Base-by-base conservation (phyloP, 768 basidiomycete species). In the Rhodocollybia butyracea region DNA sequence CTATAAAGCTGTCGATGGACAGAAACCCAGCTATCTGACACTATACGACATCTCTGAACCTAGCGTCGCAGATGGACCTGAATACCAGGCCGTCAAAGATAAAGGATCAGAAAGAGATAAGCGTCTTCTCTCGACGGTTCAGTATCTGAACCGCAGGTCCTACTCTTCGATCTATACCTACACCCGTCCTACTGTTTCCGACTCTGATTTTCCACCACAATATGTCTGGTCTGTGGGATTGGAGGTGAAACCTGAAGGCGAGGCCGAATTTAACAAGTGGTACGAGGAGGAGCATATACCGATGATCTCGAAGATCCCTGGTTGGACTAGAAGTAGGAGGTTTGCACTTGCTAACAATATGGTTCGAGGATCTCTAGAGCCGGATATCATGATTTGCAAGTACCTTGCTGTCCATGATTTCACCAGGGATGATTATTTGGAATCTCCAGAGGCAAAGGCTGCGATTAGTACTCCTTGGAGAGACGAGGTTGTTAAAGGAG, bases 221-320 rank as follows among this genome's bases (percentile, higher is more conserved):
- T 57, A 62, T 30, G 10, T 66, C n/a, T 55, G 68, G 7, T 36
- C 58, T 66, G 70, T 66, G 31, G 22, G 45, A n/a, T 53, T 64
- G 42, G 60, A 64, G 42, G 55, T 59, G 15, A 57, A 59, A 2
- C 43, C 54, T 5, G 63, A 65, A 26, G 59, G 51, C 15, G 68
- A 70, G 36, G 60, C 59, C 8, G 70, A 69, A 2, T 52, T 69
- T 24, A 64, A 68, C 50, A 63, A 54, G 41, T 73, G 68, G 66
- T 74, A 74, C 56, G 62, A 71, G 17, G 69, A 69, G 36, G 71
- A 73, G 42, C 70, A 74, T 40, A 62, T 74, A 50, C 62, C 58
- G 3, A 54, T 66, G 46, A 51, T 72, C 8, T 47, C 66, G 24
- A 65, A 65, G 51, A 55, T 66, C 2, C 66, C 66, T 24, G 70